Evolutionary conservation across 2,329 filamentous ascomycete species (phyloP), one percentile per base, ranked within the genome.

Genomic region (Aspergillaceae sp.): DNA sequence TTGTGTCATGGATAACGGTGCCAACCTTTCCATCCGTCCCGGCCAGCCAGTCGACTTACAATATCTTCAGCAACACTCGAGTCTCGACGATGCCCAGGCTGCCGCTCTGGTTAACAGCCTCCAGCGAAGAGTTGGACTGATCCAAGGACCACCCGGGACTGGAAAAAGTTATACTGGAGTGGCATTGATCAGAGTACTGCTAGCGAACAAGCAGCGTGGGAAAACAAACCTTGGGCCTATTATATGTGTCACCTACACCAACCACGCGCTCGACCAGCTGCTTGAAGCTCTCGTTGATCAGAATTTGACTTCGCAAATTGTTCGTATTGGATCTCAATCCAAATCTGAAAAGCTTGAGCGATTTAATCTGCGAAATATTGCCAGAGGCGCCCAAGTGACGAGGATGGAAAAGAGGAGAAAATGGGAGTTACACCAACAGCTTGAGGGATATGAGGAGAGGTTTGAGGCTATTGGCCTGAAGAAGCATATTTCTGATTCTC

Each of bases 321-420:
- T 86, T 29, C 79, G 82, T 0, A 76, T 86, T 3, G 82, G 83
- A 0, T 73, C 71, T 1, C 71, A 71, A 10, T 79, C 74, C 1
- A 78, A 80, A 48, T 80, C 78, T 0, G 71, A 76, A 29, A 53
- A 63, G 1, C 61, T 86, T 0, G 56, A 74, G 6, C 56, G 57
- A 0, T 57, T 75, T n/a, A 82, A 78, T 45, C 68, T 85, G 4
- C 64, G 71, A 0, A 48, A 52, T 0, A 46, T 62, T 26, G 43
- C 46, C 5, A 42, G 46, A 28, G 69, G 59, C n/a, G 48, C 59
- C 0, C 70, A 75, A 48, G 70, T 63, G 28, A 49, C 47, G 0
- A 52, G 55, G 0, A 28, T 66, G 1, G 69, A 64, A 43, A 52
- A 63, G 3, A 42, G 51, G 1, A 54, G 55, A 5, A 48, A 55